Evolutionary conservation across 148 eudicot genomes (phyloP).

Genomic region (Rheum nobile): DNA sequence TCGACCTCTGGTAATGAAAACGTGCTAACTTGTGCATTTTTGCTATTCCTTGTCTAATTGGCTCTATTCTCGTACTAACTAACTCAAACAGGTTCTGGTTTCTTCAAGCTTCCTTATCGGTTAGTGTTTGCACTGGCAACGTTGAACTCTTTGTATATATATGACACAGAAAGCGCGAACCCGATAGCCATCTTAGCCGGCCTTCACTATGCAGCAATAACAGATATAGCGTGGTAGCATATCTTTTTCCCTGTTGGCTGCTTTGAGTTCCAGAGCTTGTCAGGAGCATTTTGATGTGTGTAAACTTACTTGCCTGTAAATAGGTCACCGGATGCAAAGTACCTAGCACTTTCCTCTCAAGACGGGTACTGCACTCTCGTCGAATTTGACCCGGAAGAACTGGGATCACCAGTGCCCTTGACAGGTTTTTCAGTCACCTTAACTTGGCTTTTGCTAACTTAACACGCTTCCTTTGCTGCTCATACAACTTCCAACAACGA

Average conservation of each 20-base stretch:
- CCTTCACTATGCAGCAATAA: conserved; percentile 91
- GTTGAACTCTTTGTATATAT: conserved; percentile 77
- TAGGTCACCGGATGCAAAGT: conserved; percentile 78
- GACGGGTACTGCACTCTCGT: conserved; percentile 93
- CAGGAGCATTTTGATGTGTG: conserved; percentile 6
- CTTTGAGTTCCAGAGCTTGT: conserved; percentile 1
- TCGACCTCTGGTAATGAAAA: conserved; percentile 35
- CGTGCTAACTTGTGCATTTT: not conserved
- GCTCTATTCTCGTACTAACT: not conserved
- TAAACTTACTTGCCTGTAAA: not conserved
- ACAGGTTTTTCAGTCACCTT: conserved; percentile 38
- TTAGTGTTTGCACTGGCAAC: conserved; percentile 88
- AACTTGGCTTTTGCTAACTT: not conserved
- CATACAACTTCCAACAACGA: not conserved
- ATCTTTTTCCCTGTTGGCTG: not conserved
- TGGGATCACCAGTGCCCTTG: conserved; percentile 47
- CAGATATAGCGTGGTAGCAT: conserved; percentile 81
- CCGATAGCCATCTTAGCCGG: conserved; percentile 85
- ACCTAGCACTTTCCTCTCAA: conserved; percentile 74
- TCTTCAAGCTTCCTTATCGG: conserved; percentile 88
- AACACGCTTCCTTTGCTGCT: not conserved
- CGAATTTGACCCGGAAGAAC: conserved; percentile 72
- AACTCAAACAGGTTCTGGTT: conserved; percentile 32
- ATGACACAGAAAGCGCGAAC: conserved; percentile 66
- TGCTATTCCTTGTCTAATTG: not conserved